Evolutionary conservation across 345 rosid genomes (phyloP), one percentile per base, ranked within the genome.

Genomic region (Gossypium anomalum): DNA sequence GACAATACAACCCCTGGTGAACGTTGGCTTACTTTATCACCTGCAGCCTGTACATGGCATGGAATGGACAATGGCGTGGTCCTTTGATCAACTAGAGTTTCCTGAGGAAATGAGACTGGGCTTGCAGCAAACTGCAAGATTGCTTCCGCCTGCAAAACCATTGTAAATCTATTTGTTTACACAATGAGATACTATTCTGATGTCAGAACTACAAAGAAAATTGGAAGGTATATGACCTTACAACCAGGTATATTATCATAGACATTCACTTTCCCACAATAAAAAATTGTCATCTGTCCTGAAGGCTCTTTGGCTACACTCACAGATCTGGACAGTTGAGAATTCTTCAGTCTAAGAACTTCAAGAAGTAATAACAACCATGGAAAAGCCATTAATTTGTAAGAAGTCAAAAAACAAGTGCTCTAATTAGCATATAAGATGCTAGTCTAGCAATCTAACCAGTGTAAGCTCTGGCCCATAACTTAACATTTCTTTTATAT

Each of bases 261-360:
- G 57, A 80, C 80, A 34, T 78, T 84, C 60, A 84, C 83, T 76
- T 84, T 76, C 15, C 87, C 85, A 76, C 82, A 34, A 67, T 84
- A 84, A 71, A 84, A 84, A 53, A 84, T 80, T 3, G 85, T 71
- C 87, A 82, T 84, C 76, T 82, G 85, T 41, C 82, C 79, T 34
- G 47, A 63, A 38, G 77, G 67, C 75, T 76, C 83, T 55, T 34
- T 67, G 19, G 82, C 74, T 48, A 77, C 20, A 22, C 52, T 60
- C 12, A 57, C 47, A 61, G 23, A 56, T 78, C 84, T 79, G 80
- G 48, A 59, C 65, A 67, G 70, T 62, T 58, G 75, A 72, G 34
- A 77, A 16, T 15, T 70, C 47, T 74, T 80, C 60, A 76, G 75
- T 71, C 51, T 76, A 65, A 38, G 41, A 61, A 72, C 77, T 67